These are phyloP conservation scores for Lipomyces lipofer DNA, from an alignment of 805 yeast genomes.

Conservation along the genomic window DNA sequence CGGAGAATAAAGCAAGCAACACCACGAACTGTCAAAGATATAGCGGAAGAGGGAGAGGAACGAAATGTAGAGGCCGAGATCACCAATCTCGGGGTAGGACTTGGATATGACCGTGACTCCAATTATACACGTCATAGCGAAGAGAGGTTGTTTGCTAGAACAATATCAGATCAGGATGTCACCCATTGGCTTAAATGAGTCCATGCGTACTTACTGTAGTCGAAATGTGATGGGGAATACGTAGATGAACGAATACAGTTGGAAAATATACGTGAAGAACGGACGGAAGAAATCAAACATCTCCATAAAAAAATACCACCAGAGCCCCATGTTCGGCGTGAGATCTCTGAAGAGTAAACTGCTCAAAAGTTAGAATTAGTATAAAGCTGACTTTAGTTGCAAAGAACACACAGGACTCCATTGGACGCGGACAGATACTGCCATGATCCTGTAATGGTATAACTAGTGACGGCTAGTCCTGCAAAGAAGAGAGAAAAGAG, in stretches of 20 bases:
- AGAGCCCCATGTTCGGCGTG: slow-evolving; percentile 86
- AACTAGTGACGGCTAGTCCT: slow-evolving; percentile 34
- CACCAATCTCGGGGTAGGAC: slow-evolving; percentile 84
- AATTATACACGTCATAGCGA: slow-evolving; percentile 51
- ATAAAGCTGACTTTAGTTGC: too few species aligned
- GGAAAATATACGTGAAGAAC: slow-evolving; percentile 82
- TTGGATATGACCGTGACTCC: slow-evolving; percentile 66
- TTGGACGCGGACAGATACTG: slow-evolving; percentile 56
- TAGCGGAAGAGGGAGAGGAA: slow-evolving; percentile 51
- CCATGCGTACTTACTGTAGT: slow-evolving; percentile 41
- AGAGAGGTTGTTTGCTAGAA: slow-evolving; percentile 51
- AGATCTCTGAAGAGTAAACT: slow-evolving; percentile 64
- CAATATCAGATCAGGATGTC: neutral
- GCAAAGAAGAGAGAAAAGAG: slow-evolving; percentile 15
- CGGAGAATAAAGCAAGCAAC: too few species aligned
- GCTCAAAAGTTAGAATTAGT: too few species aligned
- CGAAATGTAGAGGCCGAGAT: slow-evolving; percentile 58
- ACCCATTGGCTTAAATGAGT: neutral
- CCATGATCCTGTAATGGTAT: slow-evolving; percentile 33
- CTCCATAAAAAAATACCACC: slow-evolving; percentile 99
- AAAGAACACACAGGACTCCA: slow-evolving; percentile 38
- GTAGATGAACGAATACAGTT: slow-evolving; percentile 65
- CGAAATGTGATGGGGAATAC: slow-evolving; percentile 74
- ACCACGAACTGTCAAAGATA: slow-evolving; percentile 34
- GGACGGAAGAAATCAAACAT: slow-evolving; percentile 87